These are phyloP conservation scores for Phytophthora hibernalis DNA, from an alignment of 352 stramenopile genomes.

Conservation along the genomic window DNA sequence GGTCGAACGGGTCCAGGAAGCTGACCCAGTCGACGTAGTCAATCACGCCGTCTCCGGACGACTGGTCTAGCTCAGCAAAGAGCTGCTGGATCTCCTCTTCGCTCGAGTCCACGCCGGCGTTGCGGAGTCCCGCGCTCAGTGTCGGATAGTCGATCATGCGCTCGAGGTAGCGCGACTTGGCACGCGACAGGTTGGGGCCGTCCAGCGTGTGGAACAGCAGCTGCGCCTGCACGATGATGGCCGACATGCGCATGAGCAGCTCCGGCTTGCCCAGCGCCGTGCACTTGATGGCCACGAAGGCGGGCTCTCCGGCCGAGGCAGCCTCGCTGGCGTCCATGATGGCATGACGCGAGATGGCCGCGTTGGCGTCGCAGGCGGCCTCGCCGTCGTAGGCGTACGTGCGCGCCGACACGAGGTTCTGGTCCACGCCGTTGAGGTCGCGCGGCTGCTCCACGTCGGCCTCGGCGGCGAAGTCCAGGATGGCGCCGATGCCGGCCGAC, in stretches of 20 bases:
- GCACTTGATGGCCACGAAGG: conserved; percentile 97
- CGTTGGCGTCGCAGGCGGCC: conserved; percentile 92
- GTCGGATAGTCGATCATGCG: conserved; percentile 85
- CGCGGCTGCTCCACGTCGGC: conserved; percentile 87
- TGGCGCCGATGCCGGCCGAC: conserved; percentile 90
- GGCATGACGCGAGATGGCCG: conserved; percentile 83
- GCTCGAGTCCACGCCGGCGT: conserved; percentile 67
- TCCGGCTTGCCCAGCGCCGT: conserved; percentile 97
- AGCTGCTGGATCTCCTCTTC: conserved; percentile 74
- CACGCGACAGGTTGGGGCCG: conserved; percentile 76
- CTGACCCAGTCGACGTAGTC: conserved; percentile 97
- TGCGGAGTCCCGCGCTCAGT: conserved; percentile 72
- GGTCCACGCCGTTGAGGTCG: conserved; percentile 77
- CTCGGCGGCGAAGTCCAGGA: conserved; percentile 98
- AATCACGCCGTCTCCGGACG: conserved; percentile 74
- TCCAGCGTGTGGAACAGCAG: conserved; percentile 94
- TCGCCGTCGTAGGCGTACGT: conserved; percentile 98
- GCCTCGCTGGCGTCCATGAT: conserved; percentile 76
- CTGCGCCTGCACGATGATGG: conserved; percentile 92
- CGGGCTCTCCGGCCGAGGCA: conserved; percentile 55
- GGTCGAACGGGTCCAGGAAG: conserved; percentile 91
- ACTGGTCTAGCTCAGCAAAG: conserved; percentile 71
- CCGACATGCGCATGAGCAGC: conserved; percentile 95
- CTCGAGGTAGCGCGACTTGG: conserved; percentile 83
- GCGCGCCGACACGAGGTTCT: conserved; percentile 88